These are phyloP conservation scores for Alternaria tenuissima DNA, from an alignment of 2,329 filamentous ascomycete species.

Conservation along the genomic window DNA sequence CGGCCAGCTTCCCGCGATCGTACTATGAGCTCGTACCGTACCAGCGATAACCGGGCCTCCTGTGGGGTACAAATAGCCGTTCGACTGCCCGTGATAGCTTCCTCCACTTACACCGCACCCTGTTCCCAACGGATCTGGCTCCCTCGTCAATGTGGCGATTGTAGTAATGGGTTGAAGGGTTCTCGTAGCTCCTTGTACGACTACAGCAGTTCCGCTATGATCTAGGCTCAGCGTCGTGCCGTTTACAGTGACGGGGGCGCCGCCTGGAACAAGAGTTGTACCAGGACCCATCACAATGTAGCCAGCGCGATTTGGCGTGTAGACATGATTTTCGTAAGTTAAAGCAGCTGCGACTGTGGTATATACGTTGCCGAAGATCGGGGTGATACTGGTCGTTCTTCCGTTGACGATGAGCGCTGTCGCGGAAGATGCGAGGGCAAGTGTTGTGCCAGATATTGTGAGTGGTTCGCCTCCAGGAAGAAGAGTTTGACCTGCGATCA, in stretches of 20 bases:
- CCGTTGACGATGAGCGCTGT: conserved; percentile 50
- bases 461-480: conserved; percentile 45
- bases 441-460: conserved; percentile 46
- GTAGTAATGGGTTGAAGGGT: conserved; percentile 32
- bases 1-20: conserved; percentile 15
- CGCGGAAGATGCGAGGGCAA: conserved; percentile 48
- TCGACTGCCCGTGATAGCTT: conserved; percentile 5
- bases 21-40: not conserved
- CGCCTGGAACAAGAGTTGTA: conserved; percentile 49
- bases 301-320: conserved; percentile 55
- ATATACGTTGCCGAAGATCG: conserved; percentile 28
- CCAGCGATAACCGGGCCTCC: conserved; percentile 9
- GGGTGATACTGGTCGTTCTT: conserved; percentile 30
- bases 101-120: conserved; percentile 1
- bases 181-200: conserved; percentile 37
- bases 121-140: not conserved
- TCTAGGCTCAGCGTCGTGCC: conserved; percentile 45
- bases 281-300: conserved; percentile 53
- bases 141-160: conserved; percentile 28
- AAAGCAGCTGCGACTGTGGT: conserved; percentile 43
- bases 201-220: conserved; percentile 36
- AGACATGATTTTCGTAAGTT: conserved; percentile 46
- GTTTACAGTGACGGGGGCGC: conserved; percentile 43
- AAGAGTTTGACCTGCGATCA: conserved; percentile 44
- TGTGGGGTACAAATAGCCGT: conserved; percentile 14